Conservation (phyloP, 768 basidiomycete genomes). For the Arthromyces matolae region DNA sequence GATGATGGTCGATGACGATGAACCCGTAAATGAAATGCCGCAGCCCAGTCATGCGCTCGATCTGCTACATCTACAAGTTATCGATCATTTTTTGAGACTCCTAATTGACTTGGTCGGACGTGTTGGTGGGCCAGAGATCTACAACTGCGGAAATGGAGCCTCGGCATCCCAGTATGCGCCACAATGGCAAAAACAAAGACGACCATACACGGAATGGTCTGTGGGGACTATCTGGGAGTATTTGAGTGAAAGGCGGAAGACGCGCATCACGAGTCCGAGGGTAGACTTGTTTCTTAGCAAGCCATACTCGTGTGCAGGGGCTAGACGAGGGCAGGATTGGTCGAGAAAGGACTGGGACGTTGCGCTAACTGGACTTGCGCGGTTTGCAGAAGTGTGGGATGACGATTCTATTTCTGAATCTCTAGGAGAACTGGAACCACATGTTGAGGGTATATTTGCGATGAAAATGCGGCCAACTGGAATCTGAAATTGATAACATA, state of each 20-base stretch:
- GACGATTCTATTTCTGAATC: constrained; percentile 53
- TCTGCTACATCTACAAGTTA: constrained; percentile 61
- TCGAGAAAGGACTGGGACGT: constrained; percentile 63
- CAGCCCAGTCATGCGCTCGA: constrained; percentile 58
- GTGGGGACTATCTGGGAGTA: constrained; percentile 56
- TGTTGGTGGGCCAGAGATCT: constrained; percentile 47
- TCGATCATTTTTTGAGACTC: constrained; percentile 64
- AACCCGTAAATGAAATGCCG: constrained; percentile 28
- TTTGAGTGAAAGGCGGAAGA: constrained; percentile 38
- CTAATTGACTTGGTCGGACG: constrained; percentile 55
- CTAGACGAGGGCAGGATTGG: constrained; percentile 75
- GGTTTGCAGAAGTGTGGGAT: constrained; percentile 48
- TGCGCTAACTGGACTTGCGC: constrained; percentile 41
- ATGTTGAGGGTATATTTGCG: constrained; percentile 46
- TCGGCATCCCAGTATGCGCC: constrained; percentile 57
- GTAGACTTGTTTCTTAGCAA: constrained; percentile 50
- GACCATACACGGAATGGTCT: constrained; percentile 47
- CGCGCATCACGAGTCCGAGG: constrained; percentile 36
- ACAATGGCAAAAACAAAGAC: constrained; percentile 34
- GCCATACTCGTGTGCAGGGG: constrained; percentile 45
- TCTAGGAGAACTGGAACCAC: constrained; percentile 42
- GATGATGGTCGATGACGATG: constrained; percentile 65
- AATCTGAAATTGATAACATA: constrained; percentile 13
- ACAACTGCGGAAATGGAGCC: constrained; percentile 25
- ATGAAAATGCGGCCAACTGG: constrained; percentile 38